Base-by-base conservation (phyloP, 805 yeast genomes). In the Torulaspora microellipsoides region DNA sequence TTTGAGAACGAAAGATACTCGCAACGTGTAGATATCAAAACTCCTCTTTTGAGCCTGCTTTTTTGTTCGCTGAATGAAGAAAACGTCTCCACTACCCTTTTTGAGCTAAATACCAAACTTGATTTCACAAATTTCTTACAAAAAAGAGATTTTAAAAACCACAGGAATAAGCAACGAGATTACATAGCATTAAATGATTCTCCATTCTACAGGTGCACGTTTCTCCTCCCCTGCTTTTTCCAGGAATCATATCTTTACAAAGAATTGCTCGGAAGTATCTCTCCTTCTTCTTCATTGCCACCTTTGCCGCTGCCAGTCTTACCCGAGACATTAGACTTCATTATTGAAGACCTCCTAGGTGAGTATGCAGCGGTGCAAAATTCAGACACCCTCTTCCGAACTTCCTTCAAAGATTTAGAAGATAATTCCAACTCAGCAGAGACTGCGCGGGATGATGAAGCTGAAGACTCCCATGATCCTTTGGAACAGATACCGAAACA, bases 121-220 rank as follows among this genome's bases (percentile, higher is more conserved):
- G 65, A 69, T 11, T 50, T 81, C 12, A 77, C 88, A 2, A 74
- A 80, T 47, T 82, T 88, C 49, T 66, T 73, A 15, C 80, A 77
- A 45, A 77, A 76, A 42, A 63, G 67, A 10, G 68, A 77, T 46
- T 73, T 73, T 48, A 60, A 59, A 0, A 71, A 72, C 10, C 74
- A 76, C 34, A 64, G 78, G 40, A 55, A 58, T 8, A 55, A 65
- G 14, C 96, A 90, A 59, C 81, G 81, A 40, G 68, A 70, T 2
- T 95, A 85, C 60, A 64, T 90, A 1, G 66, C 76, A 14, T 51
- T 68, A 6, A 85, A 87, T 54, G 99, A 93, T 69, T 84, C 85
- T 0, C 88, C 96, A 0, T 88, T 79, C 49, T 93, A 87, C 52
- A 66, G 99, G 43, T 69, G 80, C 15, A 82, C 93, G 0, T 90